Conservation (phyloP, 1,284 basidiomycete genomes). For the Malassezia nana region DNA sequence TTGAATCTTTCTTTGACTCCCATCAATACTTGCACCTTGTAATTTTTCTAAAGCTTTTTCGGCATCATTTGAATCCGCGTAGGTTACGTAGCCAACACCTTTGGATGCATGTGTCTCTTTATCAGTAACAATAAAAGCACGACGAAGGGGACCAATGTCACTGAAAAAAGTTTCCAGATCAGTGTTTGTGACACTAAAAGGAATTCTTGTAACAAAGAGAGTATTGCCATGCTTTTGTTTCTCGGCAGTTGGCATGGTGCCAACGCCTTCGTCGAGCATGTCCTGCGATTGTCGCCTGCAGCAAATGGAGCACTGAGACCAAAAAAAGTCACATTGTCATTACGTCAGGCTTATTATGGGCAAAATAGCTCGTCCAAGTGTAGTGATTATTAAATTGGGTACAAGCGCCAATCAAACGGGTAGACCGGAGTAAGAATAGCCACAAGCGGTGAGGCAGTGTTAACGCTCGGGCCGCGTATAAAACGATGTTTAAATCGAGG, state of each 20-base stretch:
- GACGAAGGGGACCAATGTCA: conserved; percentile 82
- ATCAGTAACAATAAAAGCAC: conserved; percentile 84
- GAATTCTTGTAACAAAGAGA: conserved; percentile 55
- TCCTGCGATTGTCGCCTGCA: neutral
- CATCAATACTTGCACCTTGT: conserved; percentile 40
- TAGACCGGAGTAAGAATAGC: too few relatives aligned
- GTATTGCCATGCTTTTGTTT: conserved; percentile 22
- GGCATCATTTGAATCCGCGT: conserved; percentile 80
- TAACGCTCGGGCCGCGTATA: neutral
- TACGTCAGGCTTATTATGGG: neutral
- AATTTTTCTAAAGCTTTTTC: conserved; percentile 34
- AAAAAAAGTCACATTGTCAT: neutral
- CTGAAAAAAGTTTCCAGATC: conserved; percentile 88
- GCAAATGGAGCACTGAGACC: neutral
- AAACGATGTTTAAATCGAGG: neutral
- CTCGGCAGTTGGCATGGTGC: neutral
- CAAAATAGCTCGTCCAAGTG: neutral
- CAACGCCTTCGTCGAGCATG: neutral
- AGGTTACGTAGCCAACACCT: conserved; percentile 95
- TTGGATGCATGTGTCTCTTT: conserved; percentile 70
- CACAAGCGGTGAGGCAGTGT: neutral
- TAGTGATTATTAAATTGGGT: too few relatives aligned
- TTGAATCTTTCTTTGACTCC: conserved; percentile 33
- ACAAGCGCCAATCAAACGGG: too few relatives aligned
- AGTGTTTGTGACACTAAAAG: conserved; percentile 76